A percentile compares a stretch with the other conserved stretches of the same genome.
Evolutionary conservation across 2,329 filamentous ascomycete genomes (phyloP).

Genomic region (Huntiella omanensis): DNA sequence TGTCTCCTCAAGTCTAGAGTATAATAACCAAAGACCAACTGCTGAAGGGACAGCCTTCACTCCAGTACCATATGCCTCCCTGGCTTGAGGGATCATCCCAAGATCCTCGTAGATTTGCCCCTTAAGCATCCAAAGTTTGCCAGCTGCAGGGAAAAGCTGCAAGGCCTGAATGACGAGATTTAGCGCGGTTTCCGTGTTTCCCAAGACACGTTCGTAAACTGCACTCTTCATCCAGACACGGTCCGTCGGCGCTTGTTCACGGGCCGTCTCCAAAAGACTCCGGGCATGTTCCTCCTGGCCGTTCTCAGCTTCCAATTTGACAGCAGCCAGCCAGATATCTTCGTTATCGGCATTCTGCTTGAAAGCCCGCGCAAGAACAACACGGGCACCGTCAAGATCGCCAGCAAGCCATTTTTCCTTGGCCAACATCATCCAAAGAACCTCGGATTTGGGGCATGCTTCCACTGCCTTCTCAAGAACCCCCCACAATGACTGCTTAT

Average conservation of each 20-base stretch:
- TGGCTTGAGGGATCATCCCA: constrained; percentile 61
- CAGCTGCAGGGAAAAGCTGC: constrained; percentile 63
- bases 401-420: constrained; percentile 87
- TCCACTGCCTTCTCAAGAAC: constrained; percentile 86
- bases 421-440: constrained; percentile 88
- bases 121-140: constrained; percentile 97
- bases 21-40: constrained; percentile 76
- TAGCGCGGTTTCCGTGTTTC: constrained; percentile 61
- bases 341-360: constrained; percentile 92
- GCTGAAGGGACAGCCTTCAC: constrained; percentile 74
- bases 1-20: constrained; percentile 72
- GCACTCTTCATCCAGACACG: constrained; percentile 95
- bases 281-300: constrained; percentile 65
- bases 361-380: constrained; percentile 76
- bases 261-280: constrained; percentile 61
- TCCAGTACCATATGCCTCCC: constrained; percentile 75
- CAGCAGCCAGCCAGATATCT: constrained; percentile 91
- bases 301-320: constrained; percentile 89
- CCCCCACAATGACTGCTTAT: constrained; percentile 62
- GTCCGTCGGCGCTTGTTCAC: constrained; percentile 80
- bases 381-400: constrained; percentile 68
- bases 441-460: constrained; percentile 76
- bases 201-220: constrained; percentile 74
- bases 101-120: constrained; percentile 88
- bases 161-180: constrained; percentile 76